Base-by-base conservation (phyloP, 2,329 filamentous ascomycete species). In the Hymenoscyphus repandus region DNA sequence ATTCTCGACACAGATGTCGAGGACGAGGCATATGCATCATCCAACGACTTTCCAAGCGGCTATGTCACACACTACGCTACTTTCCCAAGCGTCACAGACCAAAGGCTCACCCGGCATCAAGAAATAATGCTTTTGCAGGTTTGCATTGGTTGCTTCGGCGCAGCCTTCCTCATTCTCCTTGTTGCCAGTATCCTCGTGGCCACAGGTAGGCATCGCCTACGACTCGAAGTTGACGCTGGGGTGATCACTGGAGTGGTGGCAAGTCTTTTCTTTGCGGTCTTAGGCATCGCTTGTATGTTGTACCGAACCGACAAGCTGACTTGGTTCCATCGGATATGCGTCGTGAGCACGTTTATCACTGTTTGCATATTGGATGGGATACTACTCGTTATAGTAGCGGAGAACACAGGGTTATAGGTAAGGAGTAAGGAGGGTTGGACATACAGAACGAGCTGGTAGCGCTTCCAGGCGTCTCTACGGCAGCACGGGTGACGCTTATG, bases 201-300 rank as follows among this genome's bases (percentile, higher is more conserved):
- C 12, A 88, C 88, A 1, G 87, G 86, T 7, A 76, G 79, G 42
- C 83, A 82, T 63, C 85, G 79, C 65, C 74, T 85, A 57, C 74
- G 78, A 4, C 74, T 82, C n/a, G 82, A 88, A 65, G 88, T 92
- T 3, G 86, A 91, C 60, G 80, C 79, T 0, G 87, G 83, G 7
- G 85, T 88, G 1, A 75, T 87, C 1, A 73, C 88, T 37, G 87
- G 86, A 9, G 82, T 86, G 13, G 75, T 87, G 31, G 74, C 79
- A 30, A 87, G 83, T 56, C 65, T 90, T 37, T 75, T 82, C 53
- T 82, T 82, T 60, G 80, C 80, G 0, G 79, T 82, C 42, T 71
- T 77, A 11, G 85, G 76, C 1, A 72, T 88, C 6, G 80, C 77
- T 32, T 75, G 78, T 64, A 75, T 79, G 56, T 64, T 84, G 11